Percentiles rank a stretch among this genome's conserved stretches.
These are phyloP conservation scores for Pleurotus tuber-regium DNA, from an alignment of 768 basidiomycete species.

Conservation along the genomic window DNA sequence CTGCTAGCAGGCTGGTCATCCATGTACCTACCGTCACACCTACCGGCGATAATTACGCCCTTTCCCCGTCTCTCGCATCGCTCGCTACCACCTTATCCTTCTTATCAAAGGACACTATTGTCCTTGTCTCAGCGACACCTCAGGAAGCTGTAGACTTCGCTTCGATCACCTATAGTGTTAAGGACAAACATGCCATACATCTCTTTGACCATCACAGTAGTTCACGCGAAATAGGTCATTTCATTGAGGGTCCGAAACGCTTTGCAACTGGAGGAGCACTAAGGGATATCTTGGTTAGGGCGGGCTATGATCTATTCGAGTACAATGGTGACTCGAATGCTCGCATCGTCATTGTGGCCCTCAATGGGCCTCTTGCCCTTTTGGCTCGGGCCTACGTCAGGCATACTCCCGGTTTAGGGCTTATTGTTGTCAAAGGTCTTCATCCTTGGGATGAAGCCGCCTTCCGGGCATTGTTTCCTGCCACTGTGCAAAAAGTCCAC, in stretches of 20 bases:
- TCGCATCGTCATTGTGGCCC: slow-evolving; percentile 61
- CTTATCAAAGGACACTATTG: slow-evolving; percentile 62
- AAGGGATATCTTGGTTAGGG: slow-evolving; percentile 45
- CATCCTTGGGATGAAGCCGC: slow-evolving; percentile 77
- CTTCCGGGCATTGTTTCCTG: slow-evolving; percentile 59
- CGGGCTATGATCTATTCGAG: slow-evolving; percentile 76
- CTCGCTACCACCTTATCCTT: slow-evolving; percentile 58
- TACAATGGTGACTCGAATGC: slow-evolving; percentile 69
- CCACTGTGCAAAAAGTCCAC: slow-evolving; percentile 55
- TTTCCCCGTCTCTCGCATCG: slow-evolving; percentile 76
- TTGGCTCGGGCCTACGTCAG: slow-evolving; percentile 51
- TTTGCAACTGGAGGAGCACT: slow-evolving; percentile 25
- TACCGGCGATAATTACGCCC: slow-evolving; percentile 59
- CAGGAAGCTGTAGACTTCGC: slow-evolving; percentile 82
- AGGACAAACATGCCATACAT: slow-evolving; percentile 73
- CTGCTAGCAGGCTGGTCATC: slow-evolving; percentile 69
- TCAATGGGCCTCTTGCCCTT: slow-evolving; percentile 78
- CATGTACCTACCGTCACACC: slow-evolving; percentile 79
- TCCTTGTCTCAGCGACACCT: slow-evolving; percentile 82
- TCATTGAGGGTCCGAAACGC: slow-evolving; percentile 31
- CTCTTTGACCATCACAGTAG: slow-evolving; percentile 86
- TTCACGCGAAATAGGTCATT: slow-evolving; percentile 70
- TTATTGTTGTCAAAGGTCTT: slow-evolving; percentile 74
- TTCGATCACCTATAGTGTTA: slow-evolving; percentile 68
- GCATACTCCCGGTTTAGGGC: slow-evolving; percentile 50